Conservation (phyloP, 441 rosid species). For the Francoa sonchifolia region DNA sequence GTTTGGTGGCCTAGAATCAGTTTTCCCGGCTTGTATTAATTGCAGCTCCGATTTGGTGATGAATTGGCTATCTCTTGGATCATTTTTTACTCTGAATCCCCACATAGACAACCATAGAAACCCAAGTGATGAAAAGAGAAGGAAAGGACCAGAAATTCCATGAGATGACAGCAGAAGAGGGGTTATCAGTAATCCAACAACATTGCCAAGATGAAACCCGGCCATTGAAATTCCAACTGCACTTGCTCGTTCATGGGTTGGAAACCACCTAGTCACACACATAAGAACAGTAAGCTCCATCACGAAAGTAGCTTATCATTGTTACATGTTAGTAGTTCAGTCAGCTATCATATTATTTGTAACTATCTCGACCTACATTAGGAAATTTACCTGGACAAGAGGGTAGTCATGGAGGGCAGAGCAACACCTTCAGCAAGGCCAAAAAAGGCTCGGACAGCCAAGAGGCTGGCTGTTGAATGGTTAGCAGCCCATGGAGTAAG, state of each 20-base stretch:
- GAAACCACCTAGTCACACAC: conserved; percentile 55
- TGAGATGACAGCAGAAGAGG: conserved; percentile 61
- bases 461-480: conserved; percentile 56
- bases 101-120: conserved; percentile 57
- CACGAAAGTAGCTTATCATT: too few relatives aligned
- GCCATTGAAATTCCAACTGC: conserved; percentile 92
- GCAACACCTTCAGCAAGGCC: conserved; percentile 95
- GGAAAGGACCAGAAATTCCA: conserved; percentile 70
- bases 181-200: conserved; percentile 57
- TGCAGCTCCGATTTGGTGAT: conserved; percentile 46
- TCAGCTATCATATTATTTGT: too few relatives aligned
- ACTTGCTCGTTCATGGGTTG: conserved; percentile 60
- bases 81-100: conserved; percentile 40
- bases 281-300: too few relatives aligned
- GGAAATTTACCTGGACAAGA: conserved; percentile 54
- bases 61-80: conserved; percentile 54
- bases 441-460: conserved; percentile 65
- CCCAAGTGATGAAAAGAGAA: conserved; percentile 65
- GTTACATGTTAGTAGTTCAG: too few relatives aligned
- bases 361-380: too few relatives aligned
- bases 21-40: conserved; percentile 63
- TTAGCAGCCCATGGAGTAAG: conserved; percentile 90
- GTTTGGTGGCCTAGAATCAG: conserved; percentile 13
- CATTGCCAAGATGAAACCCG: conserved; percentile 94
- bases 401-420: conserved; percentile 75